phyloP scores from a whole-genome alignment of 345 rosid genomes.

The Eucalyptus coolabah region DNA sequence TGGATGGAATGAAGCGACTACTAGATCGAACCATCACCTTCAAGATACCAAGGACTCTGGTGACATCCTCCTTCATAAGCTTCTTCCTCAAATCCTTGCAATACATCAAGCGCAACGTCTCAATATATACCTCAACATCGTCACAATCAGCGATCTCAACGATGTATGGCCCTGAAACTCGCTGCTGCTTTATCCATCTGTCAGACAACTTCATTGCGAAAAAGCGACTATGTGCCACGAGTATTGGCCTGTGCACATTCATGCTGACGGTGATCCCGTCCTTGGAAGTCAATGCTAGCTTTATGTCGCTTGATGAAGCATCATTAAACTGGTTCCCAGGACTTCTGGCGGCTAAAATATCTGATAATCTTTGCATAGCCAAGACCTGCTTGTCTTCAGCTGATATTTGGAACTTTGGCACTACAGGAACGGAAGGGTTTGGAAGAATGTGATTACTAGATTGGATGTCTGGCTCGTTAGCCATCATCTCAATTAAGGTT shows the following conservation, averaged over 20 bases:
- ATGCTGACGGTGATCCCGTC: slow-evolving; percentile 77
- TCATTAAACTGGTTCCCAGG: slow-evolving; percentile 74
- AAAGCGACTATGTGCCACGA: slow-evolving; percentile 85
- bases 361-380: slow-evolving; percentile 64
- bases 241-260: slow-evolving; percentile 76
- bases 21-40: slow-evolving; percentile 23
- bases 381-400: neutral
- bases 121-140: slow-evolving; percentile 92
- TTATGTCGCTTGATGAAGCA: slow-evolving; percentile 57
- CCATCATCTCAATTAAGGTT: slow-evolving; percentile 93
- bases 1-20: neutral
- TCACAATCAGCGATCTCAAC: slow-evolving; percentile 98
- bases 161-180: slow-evolving; percentile 34
- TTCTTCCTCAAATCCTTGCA: slow-evolving; percentile 84
- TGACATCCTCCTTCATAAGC: slow-evolving; percentile 85
- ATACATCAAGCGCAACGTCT: slow-evolving; percentile 89
- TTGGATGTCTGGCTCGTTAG: slow-evolving; percentile 59
- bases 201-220: slow-evolving; percentile 76
- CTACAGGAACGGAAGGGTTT: neutral
- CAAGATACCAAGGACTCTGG: slow-evolving; percentile 82
- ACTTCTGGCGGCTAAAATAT: slow-evolving; percentile 44
- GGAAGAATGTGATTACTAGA: neutral
- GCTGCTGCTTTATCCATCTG: slow-evolving; percentile 46
- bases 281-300: slow-evolving; percentile 73
- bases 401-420: neutral